Evolutionary conservation across 306 rosid genomes (phyloP).

Genomic region (Quercus bicolor): DNA sequence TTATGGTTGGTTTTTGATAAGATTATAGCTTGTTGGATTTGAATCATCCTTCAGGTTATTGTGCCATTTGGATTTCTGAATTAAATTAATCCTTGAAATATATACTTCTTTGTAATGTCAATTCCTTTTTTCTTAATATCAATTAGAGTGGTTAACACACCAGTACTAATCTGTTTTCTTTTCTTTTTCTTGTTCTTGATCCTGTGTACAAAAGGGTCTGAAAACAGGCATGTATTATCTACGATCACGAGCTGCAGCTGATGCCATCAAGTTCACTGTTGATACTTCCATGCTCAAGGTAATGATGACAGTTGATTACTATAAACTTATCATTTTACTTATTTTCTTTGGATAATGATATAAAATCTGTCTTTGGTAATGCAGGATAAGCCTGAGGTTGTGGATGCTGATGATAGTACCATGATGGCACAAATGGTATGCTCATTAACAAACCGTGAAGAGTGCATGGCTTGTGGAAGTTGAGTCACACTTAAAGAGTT

Average conservation of each 20-base stretch:
- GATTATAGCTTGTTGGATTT: neutral
- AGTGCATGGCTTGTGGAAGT: constrained; percentile 87
- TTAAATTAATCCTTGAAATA: neutral
- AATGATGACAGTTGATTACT: neutral
- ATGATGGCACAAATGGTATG: constrained; percentile 87
- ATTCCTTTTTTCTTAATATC: neutral
- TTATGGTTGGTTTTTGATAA: neutral
- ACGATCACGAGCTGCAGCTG: constrained; percentile 75
- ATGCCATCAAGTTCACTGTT: constrained; percentile 89
- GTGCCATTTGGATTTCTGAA: neutral
- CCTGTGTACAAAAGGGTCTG: constrained; percentile 48
- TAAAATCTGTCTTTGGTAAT: constrained; percentile 5
- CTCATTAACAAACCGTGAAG: constrained; percentile 76
- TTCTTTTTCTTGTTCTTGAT: neutral
- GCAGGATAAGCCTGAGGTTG: constrained; percentile 47
- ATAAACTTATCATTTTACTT: neutral
- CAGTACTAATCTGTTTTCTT: constrained; percentile 8
- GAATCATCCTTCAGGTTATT: no score
- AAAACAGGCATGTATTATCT: constrained; percentile 95
- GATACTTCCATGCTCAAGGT: constrained; percentile 63
- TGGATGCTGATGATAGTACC: constrained; percentile 42
- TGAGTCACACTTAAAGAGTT: constrained; percentile 6
- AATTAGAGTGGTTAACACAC: neutral
- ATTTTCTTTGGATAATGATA: neutral
- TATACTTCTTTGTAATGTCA: neutral